Base-by-base conservation (phyloP, 1,284 basidiomycete species). In the Stygiomarasmius scandens region DNA sequence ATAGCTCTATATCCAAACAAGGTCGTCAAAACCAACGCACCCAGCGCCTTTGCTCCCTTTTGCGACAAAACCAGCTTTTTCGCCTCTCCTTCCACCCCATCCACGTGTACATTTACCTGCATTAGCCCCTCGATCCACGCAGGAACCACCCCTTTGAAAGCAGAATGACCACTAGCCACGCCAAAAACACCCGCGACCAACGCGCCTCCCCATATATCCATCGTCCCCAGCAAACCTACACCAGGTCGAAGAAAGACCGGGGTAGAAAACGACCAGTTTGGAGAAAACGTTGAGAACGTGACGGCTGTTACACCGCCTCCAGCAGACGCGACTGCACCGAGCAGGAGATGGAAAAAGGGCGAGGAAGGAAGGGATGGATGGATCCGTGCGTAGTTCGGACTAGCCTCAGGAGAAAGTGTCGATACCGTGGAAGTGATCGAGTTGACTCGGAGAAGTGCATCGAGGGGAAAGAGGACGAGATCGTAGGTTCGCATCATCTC, bases 131-230 rank as follows among this genome's bases (percentile, higher is more conserved):
- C 50, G 58, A 29, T 38, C 47, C 52, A 20, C 56, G 52, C 48
- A 20, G 43, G 43, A 11, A 56, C 20, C 2, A 59, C 9, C 23
- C 49, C 49, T 16, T 20, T 64, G 64, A 70, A 70, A 11, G 71
- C 72, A 8, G 69, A 64, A 50, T 74, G 72, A 3, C 62, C 66
- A 1, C 68, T 74, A 14, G 67, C 61, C 6, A 64, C 56, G 53
- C 73, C 63, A 58, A 71, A 73, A 4, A 71, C 64, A 20, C 68
- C 45, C 19, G 73, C 71, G 24, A 76, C 74, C 4, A 80, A 57
- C 5, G 76, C 71, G 25, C 80, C 80, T 54, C 74, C 78, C 79
- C 79, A 81, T 0, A 80, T 63, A 59, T 81, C 79, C 19, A 80
- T 63, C 2, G 74, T 76, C 10, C 44, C 47, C 58, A 69, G 69